Evolutionary conservation across 345 rosid genomes (phyloP), one percentile per base, ranked within the genome.

Genomic region (Cardiospermum halicacabum): DNA sequence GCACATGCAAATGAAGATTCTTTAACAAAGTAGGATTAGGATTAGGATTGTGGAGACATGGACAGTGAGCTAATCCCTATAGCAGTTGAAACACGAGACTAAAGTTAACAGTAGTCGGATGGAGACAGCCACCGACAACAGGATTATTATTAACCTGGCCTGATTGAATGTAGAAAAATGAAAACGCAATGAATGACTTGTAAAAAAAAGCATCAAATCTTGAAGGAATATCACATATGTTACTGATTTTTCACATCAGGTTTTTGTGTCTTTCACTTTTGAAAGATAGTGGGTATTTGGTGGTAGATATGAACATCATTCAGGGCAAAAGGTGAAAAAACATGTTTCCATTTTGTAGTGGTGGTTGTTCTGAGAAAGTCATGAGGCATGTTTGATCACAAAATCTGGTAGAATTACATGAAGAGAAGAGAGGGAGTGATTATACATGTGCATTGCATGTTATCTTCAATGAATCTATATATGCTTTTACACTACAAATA

Each of bases 21-120:
- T 40, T 53, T 51, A 50, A 15, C 54, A 22, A 42, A 27, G 40
- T 53, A 11, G 40, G 39, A 8, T 54, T 47, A n/a, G n/a, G n/a
- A n/a, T 43, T 53, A n/a, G n/a, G 69, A 51, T 24, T 40, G 54
- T 58, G 11, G 21, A 22, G 19, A 15, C 26, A 62, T 43, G 25
- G 13, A 65, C 57, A 63, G 72, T 48, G 54, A 56, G 55, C 56
- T 61, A 62, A 51, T 57, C 65, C n/a, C 72, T 62, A 21, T 66
- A 62, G 69, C 65, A 56, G 72, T 70, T 75, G 78, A 69, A 72
- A 66, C 5, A 45, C 11, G 57, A 66, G 66, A 65, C 62, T 50
- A 59, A 18, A 43, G 56, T 40, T 50, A n/a, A 70, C 62, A 70
- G 72, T 70, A 26, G 48, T 9, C 43, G 58, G 78, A 75, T 54